phyloP scores from a whole-genome alignment of 1,284 basidiomycete genomes.

The Wolfiporia cocos region DNA sequence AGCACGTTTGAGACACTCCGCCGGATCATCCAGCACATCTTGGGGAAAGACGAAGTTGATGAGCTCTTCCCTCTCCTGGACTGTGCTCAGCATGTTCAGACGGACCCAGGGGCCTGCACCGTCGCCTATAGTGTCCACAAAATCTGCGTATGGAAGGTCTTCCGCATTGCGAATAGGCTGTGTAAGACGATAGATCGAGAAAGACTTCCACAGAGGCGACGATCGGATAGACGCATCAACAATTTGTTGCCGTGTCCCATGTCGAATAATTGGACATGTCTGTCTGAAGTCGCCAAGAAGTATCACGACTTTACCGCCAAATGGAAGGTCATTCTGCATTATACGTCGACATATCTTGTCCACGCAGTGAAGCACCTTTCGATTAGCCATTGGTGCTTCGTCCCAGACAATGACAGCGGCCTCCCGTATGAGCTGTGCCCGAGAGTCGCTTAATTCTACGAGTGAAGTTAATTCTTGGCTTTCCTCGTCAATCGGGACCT shows the following conservation, averaged over 20 bases:
- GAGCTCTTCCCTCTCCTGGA: conserved; percentile 17
- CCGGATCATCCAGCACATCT: conserved; percentile 22
- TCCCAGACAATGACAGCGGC: conserved; percentile 31
- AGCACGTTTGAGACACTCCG: conserved; percentile 23
- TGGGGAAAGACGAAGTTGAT: conserved; percentile 31
- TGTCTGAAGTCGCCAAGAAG: conserved; percentile 34
- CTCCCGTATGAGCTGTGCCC: conserved; percentile 27
- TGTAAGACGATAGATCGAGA: conserved; percentile 23
- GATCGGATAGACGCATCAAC: conserved; percentile 31
- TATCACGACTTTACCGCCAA: conserved; percentile 32
- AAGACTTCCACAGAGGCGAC: conserved; percentile 27
- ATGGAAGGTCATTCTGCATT: conserved; percentile 24
- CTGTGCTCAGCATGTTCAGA: conserved; percentile 18
- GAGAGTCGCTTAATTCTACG: conserved; percentile 19
- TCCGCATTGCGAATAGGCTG: conserved; percentile 31
- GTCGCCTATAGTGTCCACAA: conserved; percentile 34
- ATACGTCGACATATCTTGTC: conserved; percentile 25
- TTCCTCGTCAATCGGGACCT: conserved; percentile 31
- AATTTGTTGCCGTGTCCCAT: conserved; percentile 23
- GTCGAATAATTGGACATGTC: conserved; percentile 30
- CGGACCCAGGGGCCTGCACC: conserved; percentile 24
- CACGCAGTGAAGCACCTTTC: conserved; percentile 29
- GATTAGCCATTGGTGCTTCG: conserved; percentile 35
- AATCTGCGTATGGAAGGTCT: conserved; percentile 29
- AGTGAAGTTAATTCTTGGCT: conserved; percentile 25